These are phyloP conservation scores for Colletotrichum brevisporum DNA, from an alignment of 2,329 filamentous ascomycete species.

Conservation along the genomic window DNA sequence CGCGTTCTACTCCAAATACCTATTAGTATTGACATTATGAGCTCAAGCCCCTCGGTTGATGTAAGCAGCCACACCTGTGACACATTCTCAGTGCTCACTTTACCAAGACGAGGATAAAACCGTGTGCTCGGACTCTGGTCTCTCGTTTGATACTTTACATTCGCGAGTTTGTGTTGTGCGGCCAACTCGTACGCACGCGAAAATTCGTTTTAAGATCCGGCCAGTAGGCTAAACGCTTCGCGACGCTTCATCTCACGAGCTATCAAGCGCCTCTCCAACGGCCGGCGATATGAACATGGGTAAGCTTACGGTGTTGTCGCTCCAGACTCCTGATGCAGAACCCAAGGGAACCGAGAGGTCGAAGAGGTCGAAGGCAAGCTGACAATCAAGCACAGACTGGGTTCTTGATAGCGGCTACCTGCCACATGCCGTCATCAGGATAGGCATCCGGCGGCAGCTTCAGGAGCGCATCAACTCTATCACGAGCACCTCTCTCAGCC, in stretches of 20 bases:
- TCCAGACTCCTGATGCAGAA: no score
- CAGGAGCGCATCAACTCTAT: conserved; percentile 71
- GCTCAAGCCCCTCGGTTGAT: no score
- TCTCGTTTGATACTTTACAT: neutral
- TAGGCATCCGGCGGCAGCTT: conserved; percentile 77
- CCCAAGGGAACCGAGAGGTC: neutral
- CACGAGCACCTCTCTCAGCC: conserved; percentile 64
- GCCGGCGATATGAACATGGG: conserved; percentile 32
- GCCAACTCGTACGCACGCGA: neutral
- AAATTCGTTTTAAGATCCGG: neutral
- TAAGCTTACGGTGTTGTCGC: conserved; percentile 8
- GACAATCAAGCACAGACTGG: conserved; percentile 56
- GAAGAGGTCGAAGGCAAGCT: neutral
- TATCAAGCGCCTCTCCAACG: no score
- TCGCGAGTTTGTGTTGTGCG: neutral
- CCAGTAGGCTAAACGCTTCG: no score
- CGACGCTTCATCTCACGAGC: no score
- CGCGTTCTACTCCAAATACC: no score
- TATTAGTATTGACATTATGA: no score
- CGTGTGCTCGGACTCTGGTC: conserved; percentile 22
- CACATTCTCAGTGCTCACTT: no score
- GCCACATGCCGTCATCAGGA: conserved; percentile 72
- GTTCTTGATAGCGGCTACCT: conserved; percentile 77
- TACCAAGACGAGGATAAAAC: neutral
- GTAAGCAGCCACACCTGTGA: no score